phyloP scores from a whole-genome alignment of 2,329 filamentous ascomycete genomes.

The Magnaporthiopsis rhizophila region DNA sequence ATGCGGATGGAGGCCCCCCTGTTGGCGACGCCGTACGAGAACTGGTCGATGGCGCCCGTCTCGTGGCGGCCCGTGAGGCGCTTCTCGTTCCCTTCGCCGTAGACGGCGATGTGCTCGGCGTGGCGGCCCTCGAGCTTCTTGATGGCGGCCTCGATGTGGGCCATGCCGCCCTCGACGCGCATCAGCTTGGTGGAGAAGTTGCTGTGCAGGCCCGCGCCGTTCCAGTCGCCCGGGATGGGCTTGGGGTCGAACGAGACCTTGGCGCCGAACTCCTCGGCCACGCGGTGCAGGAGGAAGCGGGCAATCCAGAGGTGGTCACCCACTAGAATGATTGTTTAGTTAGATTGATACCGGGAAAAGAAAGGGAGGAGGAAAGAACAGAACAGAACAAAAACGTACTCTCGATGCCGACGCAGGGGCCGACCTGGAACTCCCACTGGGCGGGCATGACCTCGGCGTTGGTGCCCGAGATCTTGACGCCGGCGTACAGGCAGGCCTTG shows the following conservation, averaged over 20 bases:
- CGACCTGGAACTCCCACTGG: slow-evolving; percentile 71
- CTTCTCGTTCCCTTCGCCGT: slow-evolving; percentile 90
- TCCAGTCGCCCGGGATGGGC: slow-evolving; percentile 91
- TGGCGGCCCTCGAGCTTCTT: slow-evolving; percentile 76
- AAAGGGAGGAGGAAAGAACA: too few relatives aligned
- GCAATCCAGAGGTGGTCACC: slow-evolving; percentile 96
- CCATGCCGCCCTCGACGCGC: slow-evolving; percentile 88
- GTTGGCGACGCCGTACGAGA: slow-evolving; percentile 92
- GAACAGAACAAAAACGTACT: slow-evolving; percentile 19
- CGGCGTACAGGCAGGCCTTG: slow-evolving; percentile 69
- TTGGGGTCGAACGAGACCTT: slow-evolving; percentile 95
- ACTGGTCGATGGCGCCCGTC: slow-evolving; percentile 88
- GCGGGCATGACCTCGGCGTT: slow-evolving; percentile 93
- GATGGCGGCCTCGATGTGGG: slow-evolving; percentile 80
- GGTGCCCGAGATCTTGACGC: slow-evolving; percentile 92
- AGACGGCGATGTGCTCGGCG: slow-evolving; percentile 78
- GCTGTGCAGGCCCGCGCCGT: slow-evolving; percentile 66
- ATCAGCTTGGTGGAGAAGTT: slow-evolving; percentile 90
- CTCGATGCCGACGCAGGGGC: slow-evolving; percentile 75
- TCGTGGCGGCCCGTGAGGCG: slow-evolving; percentile 92
- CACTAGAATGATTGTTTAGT: slow-evolving; percentile 36
- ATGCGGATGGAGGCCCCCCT: slow-evolving; percentile 92
- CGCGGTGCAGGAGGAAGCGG: slow-evolving; percentile 70
- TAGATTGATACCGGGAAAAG: too few relatives aligned
- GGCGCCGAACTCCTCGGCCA: slow-evolving; percentile 93